phyloP scores from a whole-genome alignment of 2,329 filamentous ascomycete species.

The Pseudogymnoascus sp. region DNA sequence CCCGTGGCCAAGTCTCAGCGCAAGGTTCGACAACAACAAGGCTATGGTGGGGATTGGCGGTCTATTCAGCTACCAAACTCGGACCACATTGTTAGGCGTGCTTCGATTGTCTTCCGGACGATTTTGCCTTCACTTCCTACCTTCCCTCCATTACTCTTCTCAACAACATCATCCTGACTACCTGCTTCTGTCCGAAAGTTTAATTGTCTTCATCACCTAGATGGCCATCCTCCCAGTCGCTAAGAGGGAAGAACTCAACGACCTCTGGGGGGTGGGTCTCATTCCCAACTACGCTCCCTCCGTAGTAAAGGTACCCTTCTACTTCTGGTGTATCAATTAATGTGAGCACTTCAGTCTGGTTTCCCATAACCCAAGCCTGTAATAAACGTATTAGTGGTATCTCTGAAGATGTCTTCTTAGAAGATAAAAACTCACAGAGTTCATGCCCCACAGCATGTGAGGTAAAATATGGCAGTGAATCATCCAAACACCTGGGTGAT shows the following conservation, averaged over 20 bases:
- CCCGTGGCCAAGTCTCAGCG: too few species aligned
- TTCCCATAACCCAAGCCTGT: constrained; percentile 29
- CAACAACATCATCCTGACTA: background rate
- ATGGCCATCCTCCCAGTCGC: background rate
- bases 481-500: constrained; percentile 41
- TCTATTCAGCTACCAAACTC: too few species aligned
- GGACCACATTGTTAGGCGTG: too few species aligned
- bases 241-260: constrained; percentile 8
- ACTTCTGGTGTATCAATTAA: constrained; percentile 20
- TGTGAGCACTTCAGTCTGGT: constrained; percentile 18
- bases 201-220: background rate
- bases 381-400: background rate
- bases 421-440: background rate
- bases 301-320: constrained; percentile 27
- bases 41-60: too few species aligned
- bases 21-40: too few species aligned
- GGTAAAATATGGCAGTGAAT: constrained; percentile 41
- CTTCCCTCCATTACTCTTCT: background rate
- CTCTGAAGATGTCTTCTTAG: background rate
- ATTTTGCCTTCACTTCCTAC: background rate
- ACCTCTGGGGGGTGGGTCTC: constrained; percentile 21
- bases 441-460: constrained; percentile 33
- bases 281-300: constrained; percentile 26
- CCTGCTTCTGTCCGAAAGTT: background rate
- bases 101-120: too few species aligned